phyloP scores from a whole-genome alignment of 768 basidiomycete genomes.

The Boletus sp. region DNA sequence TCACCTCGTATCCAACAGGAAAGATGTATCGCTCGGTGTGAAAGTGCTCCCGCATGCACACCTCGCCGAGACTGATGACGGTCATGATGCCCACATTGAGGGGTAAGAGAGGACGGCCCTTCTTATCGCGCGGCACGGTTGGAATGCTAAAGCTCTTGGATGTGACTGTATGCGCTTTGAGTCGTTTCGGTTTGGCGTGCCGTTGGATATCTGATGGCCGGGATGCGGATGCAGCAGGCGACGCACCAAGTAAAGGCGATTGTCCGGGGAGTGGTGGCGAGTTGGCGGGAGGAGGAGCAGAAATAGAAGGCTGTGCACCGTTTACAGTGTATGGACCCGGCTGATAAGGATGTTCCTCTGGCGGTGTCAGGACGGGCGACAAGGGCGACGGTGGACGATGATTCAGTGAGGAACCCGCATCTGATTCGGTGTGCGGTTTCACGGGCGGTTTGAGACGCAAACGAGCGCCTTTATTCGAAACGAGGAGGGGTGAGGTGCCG shows the following conservation, averaged over 20 bases:
- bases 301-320: constrained; percentile 18
- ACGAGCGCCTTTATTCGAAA: constrained; percentile 46
- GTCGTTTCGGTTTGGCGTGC: constrained; percentile 66
- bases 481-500: constrained; percentile 33
- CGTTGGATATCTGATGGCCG: constrained; percentile 33
- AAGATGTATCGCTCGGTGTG: constrained; percentile 88
- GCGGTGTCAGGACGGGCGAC: constrained; percentile 35
- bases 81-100: constrained; percentile 87
- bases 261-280: constrained; percentile 24
- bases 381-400: constrained; percentile 28
- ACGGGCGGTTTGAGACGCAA: constrained; percentile 48
- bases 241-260: constrained; percentile 16
- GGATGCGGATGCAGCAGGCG: constrained; percentile 20
- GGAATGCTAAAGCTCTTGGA: constrained; percentile 77
- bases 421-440: constrained; percentile 25
- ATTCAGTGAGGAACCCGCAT: constrained; percentile 15
- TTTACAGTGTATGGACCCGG: constrained; percentile 23
- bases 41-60: constrained; percentile 81
- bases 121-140: constrained; percentile 71
- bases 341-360: constrained; percentile 32
- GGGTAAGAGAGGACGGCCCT: constrained; percentile 67
- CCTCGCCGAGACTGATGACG: constrained; percentile 66
- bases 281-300: constrained; percentile 11
- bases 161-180: constrained; percentile 79
- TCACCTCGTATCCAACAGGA: constrained; percentile 82